These are phyloP conservation scores for Colletotrichum horii DNA, from an alignment of 2,329 filamentous ascomycete species.

Conservation along the genomic window DNA sequence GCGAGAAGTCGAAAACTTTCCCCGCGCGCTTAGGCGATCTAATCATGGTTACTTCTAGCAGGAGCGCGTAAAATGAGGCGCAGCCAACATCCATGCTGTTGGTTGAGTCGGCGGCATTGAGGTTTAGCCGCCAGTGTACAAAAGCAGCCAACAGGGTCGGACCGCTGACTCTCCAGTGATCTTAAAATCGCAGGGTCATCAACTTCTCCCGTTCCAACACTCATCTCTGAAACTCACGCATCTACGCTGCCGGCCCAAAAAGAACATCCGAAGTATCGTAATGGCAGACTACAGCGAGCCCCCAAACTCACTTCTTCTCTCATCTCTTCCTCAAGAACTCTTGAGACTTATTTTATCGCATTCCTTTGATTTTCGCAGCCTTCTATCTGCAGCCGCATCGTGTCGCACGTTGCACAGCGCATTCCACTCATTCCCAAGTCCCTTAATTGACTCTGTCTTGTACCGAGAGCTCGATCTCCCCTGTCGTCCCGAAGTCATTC, in stretches of 20 bases:
- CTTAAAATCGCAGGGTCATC: not conserved
- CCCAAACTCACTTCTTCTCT: not conserved
- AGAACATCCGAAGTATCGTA: not conserved
- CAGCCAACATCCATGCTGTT: not conserved
- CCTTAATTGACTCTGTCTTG: not conserved
- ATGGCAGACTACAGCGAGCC: not conserved
- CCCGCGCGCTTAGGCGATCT: not conserved
- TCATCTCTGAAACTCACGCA: not conserved
- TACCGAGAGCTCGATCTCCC: not conserved
- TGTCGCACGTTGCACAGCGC: not conserved
- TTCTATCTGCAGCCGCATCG: not conserved
- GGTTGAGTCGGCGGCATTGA: not conserved
- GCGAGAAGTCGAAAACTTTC: not conserved
- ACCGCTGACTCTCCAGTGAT: not conserved
- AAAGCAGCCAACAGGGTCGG: not conserved
- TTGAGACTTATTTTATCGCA: not conserved
- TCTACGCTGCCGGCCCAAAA: not conserved
- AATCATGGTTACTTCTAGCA: not conserved
- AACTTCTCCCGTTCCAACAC: not conserved
- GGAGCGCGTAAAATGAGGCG: not conserved
- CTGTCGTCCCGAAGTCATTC: not conserved
- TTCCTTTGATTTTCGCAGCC: not conserved
- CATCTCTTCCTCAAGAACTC: not conserved
- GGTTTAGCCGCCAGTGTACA: not conserved
- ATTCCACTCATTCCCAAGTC: not conserved